Evolutionary conservation across 345 rosid genomes (phyloP), one percentile per base, ranked within the genome.

Genomic region (Sisymbrium irio): DNA sequence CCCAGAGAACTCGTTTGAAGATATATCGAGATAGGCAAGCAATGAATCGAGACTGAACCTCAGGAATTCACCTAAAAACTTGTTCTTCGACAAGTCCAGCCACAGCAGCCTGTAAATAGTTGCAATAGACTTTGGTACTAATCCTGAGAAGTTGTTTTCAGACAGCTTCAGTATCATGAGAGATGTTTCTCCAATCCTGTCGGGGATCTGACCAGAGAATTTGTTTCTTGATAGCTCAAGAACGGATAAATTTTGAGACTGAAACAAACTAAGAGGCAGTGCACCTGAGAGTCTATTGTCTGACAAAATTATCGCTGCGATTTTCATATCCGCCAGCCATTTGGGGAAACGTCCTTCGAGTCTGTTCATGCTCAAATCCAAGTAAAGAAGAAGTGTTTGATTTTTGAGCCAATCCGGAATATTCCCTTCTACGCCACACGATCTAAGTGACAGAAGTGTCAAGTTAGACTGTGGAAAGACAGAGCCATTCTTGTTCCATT

Each of bases 331-430:
- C 9, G 81, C 80, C 1, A 85, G 28, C 83, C 83, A 81, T 53
- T 67, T 37, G 0, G 83, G 86, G 37, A 81, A 79, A 5, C 63
- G 41, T 47, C 85, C 86, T 72, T 81, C 13, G 5, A 83, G 83
- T 49, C 19, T 49, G 67, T 85, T 85, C 55, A 66, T 69, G 19
- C 89, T 81, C 71, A 83, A 76, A 59, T 83, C 83, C 75, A 85
- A 39, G 36, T 46, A 25, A 9, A 1, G 7, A 44, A 83, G 84
- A 64, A 25, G 1, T 68, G 67, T 83, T 71, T 71, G 85, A 17
- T 42, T 78, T 17, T 80, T 69, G 65, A 85, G 62, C 87, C 87
- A 85, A 9, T 50, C 71, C 0, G 80, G 87, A 64, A 83, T 83
- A 7, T 25, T 56, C 12, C 85, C 84, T 47, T 57, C 6, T 44